Percentiles rank a stretch among this genome's conserved stretches.
Conservation (phyloP, 2,329 filamentous ascomycete genomes). For the Talaromyces sp. region DNA sequence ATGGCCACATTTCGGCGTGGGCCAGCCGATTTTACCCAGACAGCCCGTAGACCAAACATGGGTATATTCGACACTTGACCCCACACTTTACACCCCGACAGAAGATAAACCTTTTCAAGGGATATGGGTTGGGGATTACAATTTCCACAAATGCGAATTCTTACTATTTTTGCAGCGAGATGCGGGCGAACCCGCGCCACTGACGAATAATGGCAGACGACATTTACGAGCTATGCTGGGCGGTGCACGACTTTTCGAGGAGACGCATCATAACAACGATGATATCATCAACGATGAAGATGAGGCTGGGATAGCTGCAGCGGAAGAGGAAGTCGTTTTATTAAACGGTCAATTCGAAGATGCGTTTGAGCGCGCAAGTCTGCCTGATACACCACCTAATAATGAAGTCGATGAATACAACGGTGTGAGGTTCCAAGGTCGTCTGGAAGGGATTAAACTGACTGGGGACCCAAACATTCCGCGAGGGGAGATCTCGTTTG, state of each 20-base stretch:
- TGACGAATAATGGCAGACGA: constrained; percentile 8
- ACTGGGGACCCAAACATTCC: constrained; percentile 91
- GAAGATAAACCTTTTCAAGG: constrained; percentile 77
- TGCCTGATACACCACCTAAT: not conserved
- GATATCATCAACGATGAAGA: not conserved
- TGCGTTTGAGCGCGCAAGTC: constrained; percentile 9
- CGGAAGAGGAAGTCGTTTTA: constrained; percentile 7
- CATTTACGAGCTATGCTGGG: not conserved
- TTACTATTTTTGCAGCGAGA: constrained; percentile 75
- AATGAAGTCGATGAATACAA: constrained; percentile 34
- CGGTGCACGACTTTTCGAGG: not conserved
- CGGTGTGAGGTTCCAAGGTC: constrained; percentile 56
- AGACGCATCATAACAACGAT: not conserved
- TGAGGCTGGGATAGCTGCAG: constrained; percentile 37
- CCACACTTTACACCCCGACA: constrained; percentile 75
- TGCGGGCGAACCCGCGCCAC: constrained; percentile 11
- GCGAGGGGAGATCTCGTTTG: constrained; percentile 77
- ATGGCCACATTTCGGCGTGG: constrained; percentile 66
- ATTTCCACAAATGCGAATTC: constrained; percentile 84
- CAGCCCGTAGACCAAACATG: constrained; percentile 48
- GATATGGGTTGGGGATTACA: constrained; percentile 91
- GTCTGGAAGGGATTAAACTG: constrained; percentile 80
- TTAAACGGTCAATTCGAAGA: constrained; percentile 15
- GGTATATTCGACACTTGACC: constrained; percentile 71
- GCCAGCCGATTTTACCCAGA: constrained; percentile 39